A percentile compares a stretch with the other conserved stretches of the same genome.
These are phyloP conservation scores for Triglochin maritima DNA, from an alignment of 106 monocot species.

Conservation along the genomic window DNA sequence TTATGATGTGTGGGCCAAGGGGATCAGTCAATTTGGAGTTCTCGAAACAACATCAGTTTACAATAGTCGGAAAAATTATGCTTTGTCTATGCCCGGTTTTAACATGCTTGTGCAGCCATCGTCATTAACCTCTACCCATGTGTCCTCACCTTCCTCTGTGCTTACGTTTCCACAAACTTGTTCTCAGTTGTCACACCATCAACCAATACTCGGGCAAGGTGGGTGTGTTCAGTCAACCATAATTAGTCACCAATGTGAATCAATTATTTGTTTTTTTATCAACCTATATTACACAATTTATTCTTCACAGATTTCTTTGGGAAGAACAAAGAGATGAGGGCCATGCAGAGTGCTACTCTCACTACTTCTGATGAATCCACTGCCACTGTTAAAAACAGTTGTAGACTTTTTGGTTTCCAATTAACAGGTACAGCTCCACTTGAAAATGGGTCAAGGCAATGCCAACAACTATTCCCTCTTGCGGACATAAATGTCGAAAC, in stretches of 20 bases:
- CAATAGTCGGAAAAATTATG: not conserved
- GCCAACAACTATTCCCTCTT: not conserved
- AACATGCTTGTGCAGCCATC: not conserved
- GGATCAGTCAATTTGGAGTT: slow-evolving; percentile 1
- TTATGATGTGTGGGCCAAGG: not conserved
- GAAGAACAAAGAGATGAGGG: slow-evolving; percentile 9
- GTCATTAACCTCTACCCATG: not conserved
- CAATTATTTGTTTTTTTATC: not conserved
- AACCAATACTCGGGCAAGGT: not conserved
- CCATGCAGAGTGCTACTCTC: not conserved
- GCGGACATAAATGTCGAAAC: not conserved
- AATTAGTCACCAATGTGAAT: slow-evolving; percentile 6
- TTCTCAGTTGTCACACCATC: slow-evolving; percentile 11
- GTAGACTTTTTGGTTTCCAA: slow-evolving; percentile 80
- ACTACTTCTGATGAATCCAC: not conserved
- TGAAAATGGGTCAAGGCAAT: not conserved
- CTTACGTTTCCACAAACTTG: slow-evolving; percentile 53
- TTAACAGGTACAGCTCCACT: slow-evolving; percentile 32
- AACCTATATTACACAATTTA: not conserved
- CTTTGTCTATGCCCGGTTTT: not conserved
- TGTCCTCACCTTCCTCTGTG: slow-evolving; percentile 65
- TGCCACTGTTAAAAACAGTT: slow-evolving; percentile 18
- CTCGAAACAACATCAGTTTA: not conserved
- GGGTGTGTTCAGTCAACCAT: not conserved
- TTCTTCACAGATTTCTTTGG: not conserved